A percentile compares a stretch with the other conserved stretches of the same genome.
These are phyloP conservation scores for Luffa acutangula DNA, from an alignment of 306 rosid species.

Conservation along the genomic window DNA sequence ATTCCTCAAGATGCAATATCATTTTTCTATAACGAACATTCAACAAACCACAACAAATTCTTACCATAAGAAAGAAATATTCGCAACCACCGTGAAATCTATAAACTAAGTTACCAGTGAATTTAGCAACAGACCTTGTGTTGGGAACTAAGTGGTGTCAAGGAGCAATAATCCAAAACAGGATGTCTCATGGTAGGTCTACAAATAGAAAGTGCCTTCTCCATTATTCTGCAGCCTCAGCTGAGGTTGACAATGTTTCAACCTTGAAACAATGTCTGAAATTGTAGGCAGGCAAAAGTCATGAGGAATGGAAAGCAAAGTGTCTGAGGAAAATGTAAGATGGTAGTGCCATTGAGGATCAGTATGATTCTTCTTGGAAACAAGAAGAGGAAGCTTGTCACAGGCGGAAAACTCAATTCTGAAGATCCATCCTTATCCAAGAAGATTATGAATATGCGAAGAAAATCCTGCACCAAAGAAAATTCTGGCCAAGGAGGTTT, in stretches of 20 bases:
- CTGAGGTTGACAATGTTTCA: constrained; percentile 76
- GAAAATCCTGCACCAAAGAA: constrained; percentile 99
- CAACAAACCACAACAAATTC: constrained; percentile 34
- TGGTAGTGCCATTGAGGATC: constrained; percentile 66
- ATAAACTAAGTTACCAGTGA: constrained; percentile 76
- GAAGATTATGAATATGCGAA: constrained; percentile 80
- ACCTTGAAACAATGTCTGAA: constrained; percentile 52
- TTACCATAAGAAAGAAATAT: constrained; percentile 32
- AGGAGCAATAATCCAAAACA: constrained; percentile 90
- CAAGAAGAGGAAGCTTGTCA: constrained; percentile 65
- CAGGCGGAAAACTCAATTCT: constrained; percentile 57
- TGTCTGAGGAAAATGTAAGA: constrained; percentile 66
- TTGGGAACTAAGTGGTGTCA: constrained; percentile 74
- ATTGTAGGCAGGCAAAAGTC: constrained; percentile 77
- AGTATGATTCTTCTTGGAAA: constrained; percentile 60
- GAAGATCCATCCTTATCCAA: constrained; percentile 80
- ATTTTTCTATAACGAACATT: constrained; percentile 23
- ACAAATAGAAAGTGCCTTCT: constrained; percentile 72
- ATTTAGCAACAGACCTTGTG: constrained; percentile 96
- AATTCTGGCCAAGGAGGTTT: constrained; percentile 94
- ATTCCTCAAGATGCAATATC: constrained; percentile 7
- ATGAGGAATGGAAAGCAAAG: constrained; percentile 60
- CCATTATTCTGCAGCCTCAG: constrained; percentile 75
- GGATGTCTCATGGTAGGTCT: constrained; percentile 89
- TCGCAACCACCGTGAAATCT: constrained; percentile 50